Percentiles rank a stretch among this genome's conserved stretches.
These are phyloP conservation scores for Cyclotella sp. DNA, from an alignment of 108 stramenopile species.

Conservation along the genomic window DNA sequence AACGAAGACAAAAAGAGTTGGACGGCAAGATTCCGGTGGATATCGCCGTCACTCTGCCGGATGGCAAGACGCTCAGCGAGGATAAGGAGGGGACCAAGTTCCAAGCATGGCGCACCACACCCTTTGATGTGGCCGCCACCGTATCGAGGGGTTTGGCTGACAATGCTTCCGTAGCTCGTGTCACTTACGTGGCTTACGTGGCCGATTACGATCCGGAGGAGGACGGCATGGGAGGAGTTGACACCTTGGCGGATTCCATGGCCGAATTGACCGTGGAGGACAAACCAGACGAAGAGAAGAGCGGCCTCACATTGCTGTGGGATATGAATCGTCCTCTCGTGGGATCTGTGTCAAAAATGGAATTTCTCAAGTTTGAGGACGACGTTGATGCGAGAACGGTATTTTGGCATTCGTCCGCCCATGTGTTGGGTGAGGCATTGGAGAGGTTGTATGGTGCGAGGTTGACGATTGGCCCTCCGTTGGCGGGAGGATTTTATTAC, in stretches of 20 bases:
- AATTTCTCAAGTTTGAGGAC: slow-evolving; percentile 91
- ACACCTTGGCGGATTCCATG: slow-evolving; percentile 73
- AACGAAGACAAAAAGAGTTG: slow-evolving; percentile 65
- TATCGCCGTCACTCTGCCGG: slow-evolving; percentile 95
- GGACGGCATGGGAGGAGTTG: slow-evolving; percentile 87
- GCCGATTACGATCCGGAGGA: slow-evolving; percentile 75
- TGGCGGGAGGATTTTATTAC: slow-evolving; percentile 97
- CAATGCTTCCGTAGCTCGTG: slow-evolving; percentile 82
- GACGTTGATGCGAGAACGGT: slow-evolving; percentile 93
- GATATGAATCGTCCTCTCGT: slow-evolving; percentile 95
- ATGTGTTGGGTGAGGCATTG: slow-evolving; percentile 97
- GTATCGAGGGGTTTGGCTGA: slow-evolving; percentile 95
- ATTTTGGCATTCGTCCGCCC: slow-evolving; percentile 99
- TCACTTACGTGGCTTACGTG: slow-evolving; percentile 81
- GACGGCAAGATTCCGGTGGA: slow-evolving; percentile 71
- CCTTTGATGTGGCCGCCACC: slow-evolving; percentile 91
- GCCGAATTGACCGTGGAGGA: slow-evolving; percentile 76
- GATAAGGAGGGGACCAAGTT: slow-evolving; percentile 60
- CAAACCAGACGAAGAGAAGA: slow-evolving; percentile 34
- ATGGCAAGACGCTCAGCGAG: slow-evolving; percentile 79
- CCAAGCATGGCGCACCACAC: slow-evolving; percentile 82
- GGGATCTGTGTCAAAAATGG: slow-evolving; percentile 86
- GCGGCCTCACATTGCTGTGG: slow-evolving; percentile 87
- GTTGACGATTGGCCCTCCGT: slow-evolving; percentile 96
- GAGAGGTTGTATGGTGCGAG: slow-evolving; percentile 94